Percentiles rank a stretch among this genome's conserved stretches.
These are phyloP conservation scores for Boletellus dicymbophilus DNA, from an alignment of 1,284 basidiomycete genomes.

Conservation along the genomic window DNA sequence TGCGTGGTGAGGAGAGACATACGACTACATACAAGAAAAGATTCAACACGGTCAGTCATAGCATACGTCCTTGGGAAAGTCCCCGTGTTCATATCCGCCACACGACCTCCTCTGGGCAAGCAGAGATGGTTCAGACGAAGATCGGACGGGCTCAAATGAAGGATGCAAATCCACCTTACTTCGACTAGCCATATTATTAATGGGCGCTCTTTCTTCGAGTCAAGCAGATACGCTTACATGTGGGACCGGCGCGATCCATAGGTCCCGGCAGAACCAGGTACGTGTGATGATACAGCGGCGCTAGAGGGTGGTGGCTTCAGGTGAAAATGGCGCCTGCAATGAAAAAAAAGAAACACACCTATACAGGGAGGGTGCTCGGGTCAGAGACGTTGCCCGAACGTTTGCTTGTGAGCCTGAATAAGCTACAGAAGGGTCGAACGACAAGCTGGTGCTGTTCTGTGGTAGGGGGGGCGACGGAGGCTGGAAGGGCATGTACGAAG, in stretches of 20 bases:
- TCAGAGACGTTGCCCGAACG: neutral
- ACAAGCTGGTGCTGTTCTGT: slow-evolving; percentile 14
- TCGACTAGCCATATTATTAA: too few relatives aligned
- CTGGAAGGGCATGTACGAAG: slow-evolving; percentile 3
- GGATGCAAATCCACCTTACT: neutral
- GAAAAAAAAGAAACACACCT: slow-evolving; percentile 40
- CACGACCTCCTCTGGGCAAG: neutral
- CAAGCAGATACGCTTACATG: slow-evolving; percentile 20
- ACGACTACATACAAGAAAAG: neutral
- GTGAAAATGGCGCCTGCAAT: neutral
- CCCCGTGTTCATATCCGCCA: slow-evolving; percentile 16
- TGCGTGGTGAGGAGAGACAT: neutral
- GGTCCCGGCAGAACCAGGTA: slow-evolving; percentile 18
- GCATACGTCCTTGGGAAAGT: slow-evolving; percentile 24
- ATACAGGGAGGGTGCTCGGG: slow-evolving; percentile 52
- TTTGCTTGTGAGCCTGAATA: slow-evolving; percentile 35
- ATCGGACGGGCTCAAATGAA: neutral
- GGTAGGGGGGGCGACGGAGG: neutral
- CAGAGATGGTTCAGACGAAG: slow-evolving; percentile 1
- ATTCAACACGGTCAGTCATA: slow-evolving; percentile 7
- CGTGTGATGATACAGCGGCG: slow-evolving; percentile 49
- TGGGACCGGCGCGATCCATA: slow-evolving; percentile 10
- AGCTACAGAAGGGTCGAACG: slow-evolving; percentile 47
- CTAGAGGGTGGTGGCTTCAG: slow-evolving; percentile 32
- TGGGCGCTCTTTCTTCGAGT: too few relatives aligned